Base-by-base conservation (phyloP, 1,284 basidiomycete genomes). In the Kalmanozyma brasiliensis region DNA sequence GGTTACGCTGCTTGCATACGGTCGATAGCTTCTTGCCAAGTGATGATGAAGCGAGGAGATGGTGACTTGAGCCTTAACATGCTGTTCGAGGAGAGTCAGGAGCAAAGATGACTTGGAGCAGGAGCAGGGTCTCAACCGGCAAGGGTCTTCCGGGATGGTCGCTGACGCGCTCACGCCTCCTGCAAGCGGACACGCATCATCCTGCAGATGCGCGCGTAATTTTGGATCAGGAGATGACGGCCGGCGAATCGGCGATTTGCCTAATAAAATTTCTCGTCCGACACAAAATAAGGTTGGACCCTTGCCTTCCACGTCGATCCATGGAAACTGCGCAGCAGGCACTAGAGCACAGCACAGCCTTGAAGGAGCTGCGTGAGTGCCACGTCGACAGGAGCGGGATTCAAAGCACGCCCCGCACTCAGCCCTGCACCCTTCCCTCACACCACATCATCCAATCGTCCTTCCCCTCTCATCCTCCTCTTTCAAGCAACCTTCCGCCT, bases 251-350 rank as follows among this genome's bases (percentile, higher is more conserved):
- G 32, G 40, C 9, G 49, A 52, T 52, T 7, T 42, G 14, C 40
- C 53, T 53, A 46, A 38, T 49, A 53, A 41, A 10, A 57, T 20
- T 10, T 11, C 13, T 24, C n/a, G n/a, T 29, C 26, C 26, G 7
- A 29, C 6, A 7, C 8, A 37, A 63, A 43, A 17, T 6, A n/a
- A 19, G 16, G 26, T 29, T 14, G 29, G 37, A 47, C 42, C 40
- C 36, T n/a, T 36, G 46, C 22, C 36, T 58, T 64, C 62, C 62
- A 64, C 62, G 62, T 64, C 62, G 34, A 58, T 64, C 62, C 55
- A 52, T 53, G 19, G 37, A 47, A 53, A n/a, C 16, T 17, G 48
- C 17, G 41, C 34, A 58, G 48, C 48, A 58, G 19, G 40, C 8
- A 19, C 34, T 24, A 2, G n/a, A 32, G 46, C 26, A 30, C 46